Base-by-base conservation (phyloP, 1,284 basidiomycete genomes). In the Fistulinella cinereoalba region DNA sequence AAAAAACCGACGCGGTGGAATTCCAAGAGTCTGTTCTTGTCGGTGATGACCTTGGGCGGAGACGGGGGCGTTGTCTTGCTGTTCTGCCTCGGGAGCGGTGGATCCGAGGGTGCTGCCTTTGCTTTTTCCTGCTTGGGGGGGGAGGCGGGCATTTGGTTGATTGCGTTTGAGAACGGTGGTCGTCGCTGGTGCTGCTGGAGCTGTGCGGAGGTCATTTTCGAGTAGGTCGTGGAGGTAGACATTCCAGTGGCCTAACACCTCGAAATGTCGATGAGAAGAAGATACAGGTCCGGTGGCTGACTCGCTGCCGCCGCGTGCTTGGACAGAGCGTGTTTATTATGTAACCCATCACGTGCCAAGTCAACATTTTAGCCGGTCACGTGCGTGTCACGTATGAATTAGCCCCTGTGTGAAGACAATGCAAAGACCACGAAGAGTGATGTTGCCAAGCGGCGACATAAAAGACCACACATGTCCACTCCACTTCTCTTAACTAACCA, bases 51-150 rank as follows among this genome's bases (percentile, higher is more conserved):
- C 58, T 77, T 79, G 2, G 92, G 92, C 1, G 92, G 92, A 0
- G 86, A 88, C 0, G 90, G 88, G 0, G 89, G 90, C 0, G 81
- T 75, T 4, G 84, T 81, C 69, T 92, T 92, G 53, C 80, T 84
- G 64, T 88, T 89, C 71, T 89, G 87, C 46, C 86, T 75, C 32
- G 82, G 81, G 9, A 90, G 64, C 6, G 87, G 88, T 2, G 85
- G 83, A 13, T 72, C 55, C 0, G 75, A 68, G 3, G 59, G 49
- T 10, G 28, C 18, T 1, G 46, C 23, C 45, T 62, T 48, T 60
- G 60, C 51, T 70, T 76, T 52, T 29, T 65, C 61, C 12, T 43
- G 57, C 41, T 51, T 62, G 19, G 55, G 43, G 13, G 62, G 62
- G 2, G 54, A 52, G 0, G 57, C 16, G 6, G 53, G 52, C 2